Percentiles rank a stretch among this genome's conserved stretches.
phyloP scores from a whole-genome alignment of 1,284 basidiomycete species.

The Sporisorium reilianum region DNA sequence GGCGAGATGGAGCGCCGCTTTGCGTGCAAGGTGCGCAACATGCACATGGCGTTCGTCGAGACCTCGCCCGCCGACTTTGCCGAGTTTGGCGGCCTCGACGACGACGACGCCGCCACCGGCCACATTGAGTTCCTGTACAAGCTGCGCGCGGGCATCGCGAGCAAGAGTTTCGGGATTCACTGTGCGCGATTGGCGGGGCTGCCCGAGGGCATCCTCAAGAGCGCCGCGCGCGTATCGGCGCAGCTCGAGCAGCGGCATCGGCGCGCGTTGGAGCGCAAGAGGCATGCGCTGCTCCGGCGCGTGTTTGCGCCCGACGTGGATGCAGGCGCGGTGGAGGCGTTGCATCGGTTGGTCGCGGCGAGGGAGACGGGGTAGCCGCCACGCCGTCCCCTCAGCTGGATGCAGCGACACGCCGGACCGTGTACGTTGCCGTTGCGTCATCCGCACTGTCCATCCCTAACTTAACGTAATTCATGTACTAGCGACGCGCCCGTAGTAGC shows the following conservation, averaged over 20 bases:
- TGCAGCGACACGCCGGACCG: too few relatives aligned
- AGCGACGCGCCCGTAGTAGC: too few relatives aligned
- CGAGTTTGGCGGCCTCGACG: not conserved
- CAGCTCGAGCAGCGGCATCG: not conserved
- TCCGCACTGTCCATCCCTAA: too few relatives aligned
- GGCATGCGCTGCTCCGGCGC: not conserved
- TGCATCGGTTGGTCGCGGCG: too few relatives aligned
- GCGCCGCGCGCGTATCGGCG: slow-evolving; percentile 16
- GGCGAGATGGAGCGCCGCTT: slow-evolving; percentile 26
- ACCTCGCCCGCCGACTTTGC: not conserved
- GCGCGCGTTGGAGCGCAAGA: not conserved
- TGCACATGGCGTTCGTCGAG: slow-evolving; percentile 61
- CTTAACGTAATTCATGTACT: too few relatives aligned
- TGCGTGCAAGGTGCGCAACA: slow-evolving; percentile 28
- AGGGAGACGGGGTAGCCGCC: too few relatives aligned
- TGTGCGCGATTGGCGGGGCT: slow-evolving; percentile 61
- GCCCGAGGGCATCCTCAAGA: slow-evolving; percentile 13
- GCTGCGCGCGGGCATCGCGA: slow-evolving; percentile 51
- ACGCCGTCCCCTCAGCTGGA: too few relatives aligned
- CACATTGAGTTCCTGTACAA: slow-evolving; percentile 66
- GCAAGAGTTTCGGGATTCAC: slow-evolving; percentile 64
- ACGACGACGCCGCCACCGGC: slow-evolving; percentile 6
- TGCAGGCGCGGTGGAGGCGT: too few relatives aligned
- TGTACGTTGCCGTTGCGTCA: too few relatives aligned
- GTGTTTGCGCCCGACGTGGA: too few relatives aligned